Evolutionary conservation across 148 eudicot genomes (phyloP), one percentile per base, ranked within the genome.

Genomic region (Vaccinium vitisidaea): DNA sequence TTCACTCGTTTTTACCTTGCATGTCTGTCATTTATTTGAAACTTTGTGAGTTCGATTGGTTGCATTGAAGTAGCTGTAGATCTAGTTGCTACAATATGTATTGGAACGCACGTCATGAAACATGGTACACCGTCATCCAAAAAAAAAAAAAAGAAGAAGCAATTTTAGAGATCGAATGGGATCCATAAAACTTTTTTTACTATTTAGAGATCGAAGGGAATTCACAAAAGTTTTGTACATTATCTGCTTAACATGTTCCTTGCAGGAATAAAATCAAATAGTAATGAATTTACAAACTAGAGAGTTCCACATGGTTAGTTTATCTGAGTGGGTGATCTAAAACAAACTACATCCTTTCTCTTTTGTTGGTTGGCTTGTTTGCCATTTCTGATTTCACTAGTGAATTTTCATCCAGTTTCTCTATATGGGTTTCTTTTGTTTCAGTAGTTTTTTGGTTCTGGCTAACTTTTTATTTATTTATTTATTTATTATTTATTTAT

Each of bases 1-100:
- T 52, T 39, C 75, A 30, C 67, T 86, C 58, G 70, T 77, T 13
- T 83, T 49, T 81, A 36, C 30, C 53, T 52, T 46, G 56, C 74
- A 58, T 46, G 30, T 23, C 5, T 32, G 46, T 77, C 16, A 21
- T 30, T 14, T 21, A 25, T 65, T 86, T 63, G 43, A 43, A 25
- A 75, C 27, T 48, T 70, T 6, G 50, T 48, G 79, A 52, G 30
- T 71, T 36, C n/a, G 53, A 19, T 71, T 46, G 75, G 46, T 73
- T 39, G 81, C 49, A 36, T 61, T 39, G 50, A 14, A 32, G 55
- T 73, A 27, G 56, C 39, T 54, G 5, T n/a, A 30, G 25, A 14
- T 32, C 27, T 43, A 13, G 48, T 30, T 58, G 78, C 74, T 36
- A 75, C 59, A 27, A 32, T 14, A 55, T 79, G 32, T 10, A 19